Evolutionary conservation across 2,329 filamentous ascomycete genomes (phyloP), one percentile per base, ranked within the genome.

Genomic region (Aspergillus terreus): DNA sequence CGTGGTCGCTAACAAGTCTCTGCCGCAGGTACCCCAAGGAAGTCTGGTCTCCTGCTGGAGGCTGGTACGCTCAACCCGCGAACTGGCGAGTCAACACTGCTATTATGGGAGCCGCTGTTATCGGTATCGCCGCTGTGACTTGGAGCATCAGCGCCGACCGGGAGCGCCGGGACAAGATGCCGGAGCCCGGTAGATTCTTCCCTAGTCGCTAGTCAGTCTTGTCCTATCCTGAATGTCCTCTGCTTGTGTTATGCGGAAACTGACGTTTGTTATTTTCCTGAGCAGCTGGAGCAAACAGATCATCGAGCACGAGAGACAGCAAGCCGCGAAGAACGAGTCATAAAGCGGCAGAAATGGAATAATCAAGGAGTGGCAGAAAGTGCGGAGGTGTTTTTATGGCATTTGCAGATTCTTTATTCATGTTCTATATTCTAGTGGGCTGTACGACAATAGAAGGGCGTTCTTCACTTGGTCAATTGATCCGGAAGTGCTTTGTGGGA

Each of bases 21-120:
- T 48, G 48, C 43, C 52, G 49, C 65, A 95, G 90, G 69, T 96
- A 96, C 77, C 92, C 91, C 73, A 96, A 96, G 82, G 92, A 99
- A 81, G 90, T 99, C 82, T 99, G 94, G 94, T 97, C 94, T 68
- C 94, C 94, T 56, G 81, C 92, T 60, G 94, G 94, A 82, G 94
- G 94, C 76, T 99, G 94, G 94, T 99, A 99, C 76, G 78, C 87
- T 49, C 92, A 95, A 72, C 94, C 94, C 49, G 80, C 82, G 62
- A 99, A 99, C 81, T 99, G 94, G 94, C 94, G 88, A 73, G 77
- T 78, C 66, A 99, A 99, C 79, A 99, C 94, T 4, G 80, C 86
- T 50, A 79, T 94, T 61, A 84, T 91, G 69, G 82, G 82, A 54
- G 81, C 78, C 44, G 81, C 87, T 50, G 78, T 94, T 47, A 60